Evolutionary conservation across 2,329 filamentous ascomycete genomes (phyloP).

Genomic region (Xylariomycetidae sp.): DNA sequence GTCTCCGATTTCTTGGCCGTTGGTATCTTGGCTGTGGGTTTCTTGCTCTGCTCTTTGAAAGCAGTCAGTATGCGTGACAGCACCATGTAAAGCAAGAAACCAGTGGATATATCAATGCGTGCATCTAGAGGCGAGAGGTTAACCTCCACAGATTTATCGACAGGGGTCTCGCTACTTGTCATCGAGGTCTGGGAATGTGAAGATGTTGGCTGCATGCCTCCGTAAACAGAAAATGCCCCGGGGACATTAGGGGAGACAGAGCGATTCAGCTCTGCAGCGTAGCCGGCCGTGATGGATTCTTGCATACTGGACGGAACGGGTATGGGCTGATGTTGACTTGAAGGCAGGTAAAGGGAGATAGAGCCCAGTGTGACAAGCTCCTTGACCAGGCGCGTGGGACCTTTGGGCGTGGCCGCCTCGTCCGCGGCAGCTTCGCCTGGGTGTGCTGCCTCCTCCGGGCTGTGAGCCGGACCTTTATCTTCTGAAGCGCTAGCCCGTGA

Average conservation of each 20-base stretch:
- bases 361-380: slow-evolving; percentile 44
- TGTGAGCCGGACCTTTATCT: no score
- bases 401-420: slow-evolving; percentile 43
- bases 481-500: no score
- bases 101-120: slow-evolving; percentile 51
- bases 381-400: slow-evolving; percentile 49
- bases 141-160: slow-evolving; percentile 40
- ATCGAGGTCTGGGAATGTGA: slow-evolving; percentile 11
- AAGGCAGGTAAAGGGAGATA: slow-evolving; percentile 51
- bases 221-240: slow-evolving; percentile 53
- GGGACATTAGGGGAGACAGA: slow-evolving; percentile 47
- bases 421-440: slow-evolving; percentile 23
- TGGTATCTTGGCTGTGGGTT: slow-evolving; percentile 8
- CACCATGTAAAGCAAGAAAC: slow-evolving; percentile 47
- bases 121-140: slow-evolving; percentile 45
- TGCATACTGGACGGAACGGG: slow-evolving; percentile 28
- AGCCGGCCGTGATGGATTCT: background rate
- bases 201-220: slow-evolving; percentile 17
- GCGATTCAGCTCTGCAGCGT: slow-evolving; percentile 10
- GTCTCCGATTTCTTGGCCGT: slow-evolving; percentile 8
- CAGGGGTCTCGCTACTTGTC: slow-evolving; percentile 6
- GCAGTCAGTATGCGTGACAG: slow-evolving; percentile 43
- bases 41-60: slow-evolving; percentile 33
- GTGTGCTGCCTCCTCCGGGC: no score
- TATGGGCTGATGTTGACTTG: slow-evolving; percentile 37